These are phyloP conservation scores for Pyrenophora graminea DNA, from an alignment of 2,329 filamentous ascomycete species.

Conservation along the genomic window DNA sequence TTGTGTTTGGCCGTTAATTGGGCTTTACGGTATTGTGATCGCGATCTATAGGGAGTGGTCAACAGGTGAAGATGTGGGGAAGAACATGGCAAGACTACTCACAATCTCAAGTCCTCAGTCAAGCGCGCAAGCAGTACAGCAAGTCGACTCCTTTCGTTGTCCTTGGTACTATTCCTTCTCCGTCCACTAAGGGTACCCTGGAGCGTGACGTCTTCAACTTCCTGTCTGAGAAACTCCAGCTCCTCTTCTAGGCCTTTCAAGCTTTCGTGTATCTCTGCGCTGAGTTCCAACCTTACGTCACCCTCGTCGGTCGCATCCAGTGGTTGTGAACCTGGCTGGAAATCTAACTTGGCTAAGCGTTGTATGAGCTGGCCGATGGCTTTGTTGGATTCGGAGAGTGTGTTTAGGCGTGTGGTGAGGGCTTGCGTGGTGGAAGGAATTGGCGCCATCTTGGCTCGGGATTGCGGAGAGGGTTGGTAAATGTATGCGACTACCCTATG, in stretches of 20 bases:
- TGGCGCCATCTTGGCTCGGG: constrained; percentile 39
- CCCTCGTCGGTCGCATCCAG: constrained; percentile 63
- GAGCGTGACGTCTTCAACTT: constrained; percentile 70
- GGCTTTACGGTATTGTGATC: constrained; percentile 77
- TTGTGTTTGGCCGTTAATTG: constrained; percentile 78
- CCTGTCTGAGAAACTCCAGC: constrained; percentile 77
- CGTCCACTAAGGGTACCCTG: constrained; percentile 38
- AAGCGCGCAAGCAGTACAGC: constrained; percentile 69
- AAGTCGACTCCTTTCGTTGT: constrained; percentile 67
- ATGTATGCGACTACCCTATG: constrained; percentile 32
- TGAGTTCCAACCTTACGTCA: constrained; percentile 71
- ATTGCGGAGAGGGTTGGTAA: constrained; percentile 34
- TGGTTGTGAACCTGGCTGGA: constrained; percentile 64
- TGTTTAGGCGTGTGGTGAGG: constrained; percentile 55
- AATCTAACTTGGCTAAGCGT: constrained; percentile 63
- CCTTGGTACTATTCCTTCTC: constrained; percentile 57
- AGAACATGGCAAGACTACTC: constrained; percentile 35
- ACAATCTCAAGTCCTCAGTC: constrained; percentile 73
- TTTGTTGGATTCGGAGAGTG: constrained; percentile 59
- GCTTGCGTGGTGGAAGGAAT: constrained; percentile 41
- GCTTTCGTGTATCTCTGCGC: constrained; percentile 76
- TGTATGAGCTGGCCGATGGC: constrained; percentile 60
- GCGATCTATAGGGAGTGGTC: constrained; percentile 49
- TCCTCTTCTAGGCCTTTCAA: constrained; percentile 82
- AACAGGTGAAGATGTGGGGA: not conserved